A percentile compares a stretch with the other conserved stretches of the same genome.
Conservation (phyloP, 257 asterid species). For the Penstemon newberryi region DNA sequence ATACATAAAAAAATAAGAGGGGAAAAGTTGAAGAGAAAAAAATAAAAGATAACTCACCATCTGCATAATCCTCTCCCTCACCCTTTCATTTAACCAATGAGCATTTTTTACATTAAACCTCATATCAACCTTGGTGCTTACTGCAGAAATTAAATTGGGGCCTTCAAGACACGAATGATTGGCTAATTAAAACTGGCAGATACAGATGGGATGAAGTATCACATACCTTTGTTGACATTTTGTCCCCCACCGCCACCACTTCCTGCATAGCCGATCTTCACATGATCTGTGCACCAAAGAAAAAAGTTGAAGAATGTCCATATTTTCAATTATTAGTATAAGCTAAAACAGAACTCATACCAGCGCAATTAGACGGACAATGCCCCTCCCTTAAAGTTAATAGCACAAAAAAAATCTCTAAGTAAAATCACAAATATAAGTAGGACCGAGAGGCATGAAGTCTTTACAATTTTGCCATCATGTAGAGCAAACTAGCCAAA, state of each 20-base stretch:
- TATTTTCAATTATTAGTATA: not conserved
- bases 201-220: constrained; percentile 17
- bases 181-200: not conserved
- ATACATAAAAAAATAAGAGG: too few relatives aligned
- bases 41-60: constrained; percentile 52
- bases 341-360: too few relatives aligned
- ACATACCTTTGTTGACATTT: constrained; percentile 82
- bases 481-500: too few relatives aligned
- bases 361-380: too few relatives aligned
- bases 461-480: too few relatives aligned
- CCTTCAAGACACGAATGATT: not conserved
- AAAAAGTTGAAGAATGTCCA: constrained; percentile 12
- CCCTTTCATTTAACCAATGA: constrained; percentile 75
- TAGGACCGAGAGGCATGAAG: too few relatives aligned
- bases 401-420: too few relatives aligned
- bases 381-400: too few relatives aligned
- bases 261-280: constrained; percentile 73
- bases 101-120: constrained; percentile 84
- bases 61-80: constrained; percentile 78
- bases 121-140: constrained; percentile 96
- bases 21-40: not conserved
- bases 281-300: constrained; percentile 62
- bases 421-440: too few relatives aligned
- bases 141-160: constrained; percentile 35
- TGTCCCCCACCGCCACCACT: constrained; percentile 97